A percentile compares a stretch with the other conserved stretches of the same genome.
Conservation (phyloP, 257 asterid species). For the Verbena officinalis region DNA sequence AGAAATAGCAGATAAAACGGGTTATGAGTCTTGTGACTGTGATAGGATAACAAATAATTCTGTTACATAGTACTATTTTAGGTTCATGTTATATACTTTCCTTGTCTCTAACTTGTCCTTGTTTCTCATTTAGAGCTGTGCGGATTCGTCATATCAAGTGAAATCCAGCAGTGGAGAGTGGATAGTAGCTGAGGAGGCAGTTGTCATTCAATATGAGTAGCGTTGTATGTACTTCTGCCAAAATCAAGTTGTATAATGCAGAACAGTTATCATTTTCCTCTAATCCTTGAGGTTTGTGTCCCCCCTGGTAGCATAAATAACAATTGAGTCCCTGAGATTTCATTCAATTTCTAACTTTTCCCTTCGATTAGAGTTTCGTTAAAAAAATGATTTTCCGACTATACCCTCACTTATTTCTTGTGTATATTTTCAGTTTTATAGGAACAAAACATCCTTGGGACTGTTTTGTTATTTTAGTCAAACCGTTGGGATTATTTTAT, state of each 20-base stretch:
- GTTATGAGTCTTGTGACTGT: background rate
- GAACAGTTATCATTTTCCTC: background rate
- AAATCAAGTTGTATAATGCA: background rate
- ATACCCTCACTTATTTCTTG: too few species aligned
- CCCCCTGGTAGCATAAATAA: too few species aligned
- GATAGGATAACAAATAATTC: too few species aligned
- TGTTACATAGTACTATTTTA: background rate
- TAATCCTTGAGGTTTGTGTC: too few species aligned
- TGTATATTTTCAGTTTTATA: too few species aligned
- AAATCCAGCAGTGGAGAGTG: constrained; percentile 47
- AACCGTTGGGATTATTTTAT: too few species aligned
- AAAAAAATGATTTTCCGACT: too few species aligned
- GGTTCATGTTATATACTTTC: background rate
- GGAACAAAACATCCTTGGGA: too few species aligned
- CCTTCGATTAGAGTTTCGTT: too few species aligned
- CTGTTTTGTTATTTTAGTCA: too few species aligned
- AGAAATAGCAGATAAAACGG: background rate
- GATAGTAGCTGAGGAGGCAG: constrained; percentile 74
- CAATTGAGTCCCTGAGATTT: too few species aligned
- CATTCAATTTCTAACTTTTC: too few species aligned
- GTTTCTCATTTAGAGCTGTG: constrained; percentile 61
- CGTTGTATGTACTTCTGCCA: background rate
- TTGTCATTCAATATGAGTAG: constrained; percentile 24
- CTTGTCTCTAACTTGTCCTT: background rate
- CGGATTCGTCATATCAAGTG: constrained; percentile 26